A percentile compares a stretch with the other conserved stretches of the same genome.
Conservation (phyloP, 495 filamentous ascomycete genomes). For the Podospora comata region DNA sequence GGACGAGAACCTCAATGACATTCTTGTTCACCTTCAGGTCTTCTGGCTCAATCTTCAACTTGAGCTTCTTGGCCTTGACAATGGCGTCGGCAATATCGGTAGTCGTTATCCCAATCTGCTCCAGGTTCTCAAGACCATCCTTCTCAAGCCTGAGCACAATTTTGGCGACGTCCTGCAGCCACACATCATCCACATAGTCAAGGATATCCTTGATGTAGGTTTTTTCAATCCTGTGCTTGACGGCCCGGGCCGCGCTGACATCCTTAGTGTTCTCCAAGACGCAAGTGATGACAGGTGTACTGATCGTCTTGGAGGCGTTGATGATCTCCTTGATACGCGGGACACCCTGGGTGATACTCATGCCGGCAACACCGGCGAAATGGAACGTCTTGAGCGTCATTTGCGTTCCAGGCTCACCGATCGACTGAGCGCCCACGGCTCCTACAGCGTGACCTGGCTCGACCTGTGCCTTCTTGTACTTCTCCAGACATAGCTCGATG, state of each 20-base stretch:
- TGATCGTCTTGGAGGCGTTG: slow-evolving; percentile 90
- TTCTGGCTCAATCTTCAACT: slow-evolving; percentile 53
- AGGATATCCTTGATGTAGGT: slow-evolving; percentile 73
- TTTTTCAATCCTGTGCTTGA: slow-evolving; percentile 90
- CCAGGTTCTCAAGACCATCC: slow-evolving; percentile 69
- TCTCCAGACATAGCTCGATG: slow-evolving; percentile 75
- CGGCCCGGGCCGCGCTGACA: slow-evolving; percentile 74
- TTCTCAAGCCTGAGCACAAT: slow-evolving; percentile 74
- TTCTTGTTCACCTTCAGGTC: slow-evolving; percentile 37
- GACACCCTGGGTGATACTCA: slow-evolving; percentile 98
- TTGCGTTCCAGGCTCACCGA: slow-evolving; percentile 96
- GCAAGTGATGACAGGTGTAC: slow-evolving; percentile 89
- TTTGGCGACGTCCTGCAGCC: slow-evolving; percentile 68
- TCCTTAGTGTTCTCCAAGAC: slow-evolving; percentile 66
- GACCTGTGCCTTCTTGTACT: slow-evolving; percentile 84
- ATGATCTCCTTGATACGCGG: slow-evolving; percentile 99
- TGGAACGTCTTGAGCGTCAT: slow-evolving; percentile 99
- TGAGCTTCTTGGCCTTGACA: slow-evolving; percentile 72
- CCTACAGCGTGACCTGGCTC: slow-evolving; percentile 97
- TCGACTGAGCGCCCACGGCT: slow-evolving; percentile 94
- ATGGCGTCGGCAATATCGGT: slow-evolving; percentile 71
- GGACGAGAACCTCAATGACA: slow-evolving; percentile 55
- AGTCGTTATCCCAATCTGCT: slow-evolving; percentile 69
- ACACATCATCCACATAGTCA: slow-evolving; percentile 74
- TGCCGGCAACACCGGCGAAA: slow-evolving; percentile 98